Percentiles rank a stretch among this genome's conserved stretches.
These are phyloP conservation scores for Raffaelea arxii DNA, from an alignment of 2,329 filamentous ascomycete species.

Conservation along the genomic window DNA sequence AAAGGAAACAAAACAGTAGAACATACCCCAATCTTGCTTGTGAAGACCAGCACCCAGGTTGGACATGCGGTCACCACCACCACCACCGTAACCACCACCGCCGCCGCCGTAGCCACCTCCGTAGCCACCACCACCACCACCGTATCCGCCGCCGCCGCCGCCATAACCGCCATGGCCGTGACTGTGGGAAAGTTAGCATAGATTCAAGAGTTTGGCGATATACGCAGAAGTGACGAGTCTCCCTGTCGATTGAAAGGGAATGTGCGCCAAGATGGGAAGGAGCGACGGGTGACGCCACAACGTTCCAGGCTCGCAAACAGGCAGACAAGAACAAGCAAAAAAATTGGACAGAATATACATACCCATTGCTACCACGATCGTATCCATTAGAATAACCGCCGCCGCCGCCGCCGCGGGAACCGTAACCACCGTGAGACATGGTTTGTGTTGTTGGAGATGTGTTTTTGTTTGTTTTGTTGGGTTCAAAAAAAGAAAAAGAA, in stretches of 20 bases:
- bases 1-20: neutral
- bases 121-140: constrained; percentile 25
- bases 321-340: neutral
- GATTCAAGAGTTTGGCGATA: too few relatives aligned
- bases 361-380: constrained; percentile 27
- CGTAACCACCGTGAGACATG: constrained; percentile 37
- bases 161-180: constrained; percentile 22
- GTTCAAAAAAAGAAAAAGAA: neutral
- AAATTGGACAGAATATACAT: neutral
- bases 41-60: constrained; percentile 81
- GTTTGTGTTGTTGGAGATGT: too few relatives aligned
- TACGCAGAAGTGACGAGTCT: too few relatives aligned
- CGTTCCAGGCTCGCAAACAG: too few relatives aligned
- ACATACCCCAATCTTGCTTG: constrained; percentile 79
- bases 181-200: constrained; percentile 4
- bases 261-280: too few relatives aligned
- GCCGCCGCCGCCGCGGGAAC: constrained; percentile 31
- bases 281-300: too few relatives aligned
- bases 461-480: neutral
- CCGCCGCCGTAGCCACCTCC: constrained; percentile 29
- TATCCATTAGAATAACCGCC: constrained; percentile 43
- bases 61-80: constrained; percentile 87
- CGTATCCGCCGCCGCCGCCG: constrained; percentile 26
- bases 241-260: too few relatives aligned
- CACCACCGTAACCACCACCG: constrained; percentile 37